These are phyloP conservation scores for Firmiana major DNA, from an alignment of 345 rosid genomes.

Conservation along the genomic window DNA sequence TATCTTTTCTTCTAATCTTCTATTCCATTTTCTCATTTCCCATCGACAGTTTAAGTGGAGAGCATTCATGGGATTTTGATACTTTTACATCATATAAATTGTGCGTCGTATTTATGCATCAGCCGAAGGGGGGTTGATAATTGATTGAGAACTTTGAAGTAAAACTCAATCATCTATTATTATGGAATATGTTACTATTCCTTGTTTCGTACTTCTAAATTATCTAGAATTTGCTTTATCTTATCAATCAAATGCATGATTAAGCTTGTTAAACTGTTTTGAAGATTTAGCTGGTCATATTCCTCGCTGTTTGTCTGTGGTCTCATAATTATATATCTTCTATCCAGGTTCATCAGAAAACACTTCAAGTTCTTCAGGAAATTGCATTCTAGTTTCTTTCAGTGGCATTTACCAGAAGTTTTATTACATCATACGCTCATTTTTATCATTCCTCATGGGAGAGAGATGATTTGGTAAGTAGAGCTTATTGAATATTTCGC, in stretches of 20 bases:
- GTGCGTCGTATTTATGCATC: not conserved
- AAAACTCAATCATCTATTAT: not conserved
- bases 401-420: conserved; percentile 9
- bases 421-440: not conserved
- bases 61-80: not conserved
- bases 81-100: not conserved
- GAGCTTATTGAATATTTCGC: not conserved
- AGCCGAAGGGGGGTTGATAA: not conserved
- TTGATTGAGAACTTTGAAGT: not conserved
- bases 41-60: not conserved
- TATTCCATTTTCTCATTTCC: not conserved
- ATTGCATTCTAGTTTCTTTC: conserved; percentile 55
- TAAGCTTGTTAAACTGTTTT: not conserved
- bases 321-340: conserved; percentile 13
- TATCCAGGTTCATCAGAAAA: conserved; percentile 79
- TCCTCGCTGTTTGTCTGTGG: not conserved
- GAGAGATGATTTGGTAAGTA: not conserved
- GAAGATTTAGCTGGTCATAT: not conserved
- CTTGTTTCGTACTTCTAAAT: not conserved
- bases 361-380: conserved; percentile 67
- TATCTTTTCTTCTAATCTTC: not conserved
- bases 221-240: not conserved
- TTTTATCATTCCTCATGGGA: not conserved
- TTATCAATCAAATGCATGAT: not conserved
- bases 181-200: not conserved